These are phyloP conservation scores for Alternaria rosae DNA, from an alignment of 2,329 filamentous ascomycete species.

Conservation along the genomic window DNA sequence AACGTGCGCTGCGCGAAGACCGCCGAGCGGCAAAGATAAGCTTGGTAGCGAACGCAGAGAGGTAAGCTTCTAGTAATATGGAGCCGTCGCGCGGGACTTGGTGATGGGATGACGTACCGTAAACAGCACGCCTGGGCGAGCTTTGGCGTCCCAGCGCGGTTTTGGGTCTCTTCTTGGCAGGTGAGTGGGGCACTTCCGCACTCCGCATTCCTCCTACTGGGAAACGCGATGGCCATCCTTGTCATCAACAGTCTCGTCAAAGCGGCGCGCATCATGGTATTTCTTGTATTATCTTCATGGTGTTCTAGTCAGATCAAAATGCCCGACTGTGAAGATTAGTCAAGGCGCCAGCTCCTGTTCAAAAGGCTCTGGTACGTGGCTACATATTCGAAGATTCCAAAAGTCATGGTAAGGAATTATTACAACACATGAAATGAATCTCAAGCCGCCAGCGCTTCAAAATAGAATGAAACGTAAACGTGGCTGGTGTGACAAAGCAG, in stretches of 20 bases:
- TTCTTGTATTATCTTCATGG: background rate
- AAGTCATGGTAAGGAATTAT: slow-evolving; percentile 8
- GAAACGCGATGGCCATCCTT: slow-evolving; percentile 9
- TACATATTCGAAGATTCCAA: slow-evolving; percentile 7
- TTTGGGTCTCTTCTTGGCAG: slow-evolving; percentile 12
- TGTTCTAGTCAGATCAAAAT: background rate
- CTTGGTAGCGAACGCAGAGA: background rate
- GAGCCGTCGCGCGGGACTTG: background rate
- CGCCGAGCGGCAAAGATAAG: background rate
- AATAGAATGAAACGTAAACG: slow-evolving; percentile 7
- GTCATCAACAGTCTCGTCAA: slow-evolving; percentile 1
- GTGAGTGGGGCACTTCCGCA: slow-evolving; percentile 12
- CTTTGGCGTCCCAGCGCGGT: slow-evolving; percentile 13
- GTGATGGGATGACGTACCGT: slow-evolving; percentile 21
- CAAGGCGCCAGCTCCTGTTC: slow-evolving; percentile 1
- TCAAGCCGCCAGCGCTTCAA: background rate
- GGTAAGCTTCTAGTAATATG: background rate
- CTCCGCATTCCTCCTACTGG: slow-evolving; percentile 5
- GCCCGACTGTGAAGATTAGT: background rate
- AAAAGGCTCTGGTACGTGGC: slow-evolving; percentile 2
- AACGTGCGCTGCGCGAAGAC: background rate
- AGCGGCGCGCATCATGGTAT: background rate
- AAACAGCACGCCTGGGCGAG: slow-evolving; percentile 16
- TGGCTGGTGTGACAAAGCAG: slow-evolving; percentile 12
- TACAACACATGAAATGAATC: slow-evolving; percentile 10